Evolutionary conservation across 1,139 yeast genomes (phyloP), one percentile per base, ranked within the genome.

Genomic region (Saccharomyces hybrid): DNA sequence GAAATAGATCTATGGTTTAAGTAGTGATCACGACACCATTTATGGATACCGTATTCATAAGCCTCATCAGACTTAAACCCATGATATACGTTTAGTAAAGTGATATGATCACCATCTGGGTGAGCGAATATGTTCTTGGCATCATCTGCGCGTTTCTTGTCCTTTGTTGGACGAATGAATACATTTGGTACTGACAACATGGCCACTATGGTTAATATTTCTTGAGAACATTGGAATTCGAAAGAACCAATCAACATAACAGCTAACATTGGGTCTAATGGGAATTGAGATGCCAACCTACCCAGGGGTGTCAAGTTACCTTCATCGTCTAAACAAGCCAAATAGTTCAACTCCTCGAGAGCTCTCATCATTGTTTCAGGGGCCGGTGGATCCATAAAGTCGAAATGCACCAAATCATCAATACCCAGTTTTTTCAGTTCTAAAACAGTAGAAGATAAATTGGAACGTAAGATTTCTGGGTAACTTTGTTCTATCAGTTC

Each of bases 361-460:
- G 99, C 98, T 70, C 98, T 81, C 98, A 93, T 91, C 98, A 93
- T 93, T 7, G 99, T 93, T 72, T 93, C 99, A 4, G 98, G 98
- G 0, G 99, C 98, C 13, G 99, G 99, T 6, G 99, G 98, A 68
- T 93, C 99, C 96, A 93, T 93, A 67, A 93, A 93, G 71, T 93
- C 99, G 68, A 93, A 93, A 72, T 93, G 98, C 34, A 93, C 99
- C 68, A 93, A 80, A 72, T 93, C 99, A 68, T 93, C 96, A 61
- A 93, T 81, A 20, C 98, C 98, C 57, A 93, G 79, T 72, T 93
- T 93, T 71, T 93, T 93, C 71, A 93, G 78, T 70, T 93, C 96
- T 58, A 93, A 75, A 29, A 93, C 98, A 0, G 98, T 93, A 46
- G 91, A 86, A 23, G 97, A 86, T 66, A 93, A 78, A 71, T 93